Evolutionary conservation across 208 protist species (phyloP), one percentile per base, ranked within the genome.

Genomic region (Phytomonas sp.): DNA sequence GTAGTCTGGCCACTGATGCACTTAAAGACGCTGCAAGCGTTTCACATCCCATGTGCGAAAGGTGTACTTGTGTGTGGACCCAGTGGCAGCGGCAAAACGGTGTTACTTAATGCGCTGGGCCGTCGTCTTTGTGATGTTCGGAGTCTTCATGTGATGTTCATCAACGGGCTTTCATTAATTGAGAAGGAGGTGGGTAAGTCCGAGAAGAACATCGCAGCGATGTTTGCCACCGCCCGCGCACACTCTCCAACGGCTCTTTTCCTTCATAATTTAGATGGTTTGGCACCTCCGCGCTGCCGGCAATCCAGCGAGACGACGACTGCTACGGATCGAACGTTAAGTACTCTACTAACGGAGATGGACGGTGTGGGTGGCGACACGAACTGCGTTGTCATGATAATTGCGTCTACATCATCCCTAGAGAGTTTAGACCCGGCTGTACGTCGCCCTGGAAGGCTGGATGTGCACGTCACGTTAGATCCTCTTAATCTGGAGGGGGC

Each of bases 311-410:
- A 49, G 29, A 70, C 73, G 23, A 85, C 78, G 59, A 83, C 73
- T 14, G 81, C 88, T n/a, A 76, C 79, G 30, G 94, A 97, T 70
- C 87, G 91, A 69, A 93, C 87, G 45, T 80, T 97, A 16, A 93
- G 84, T 65, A 94, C 91, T n/a, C 76, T 97, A 52, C 81, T 97
- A 11, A 95, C 85, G 49, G 88, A 96, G 76, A 96, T 97, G 91
- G 94, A 97, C 73, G 94, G 94, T 31, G 77, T 97, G 12, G 37
- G 45, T 23, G 56, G 60, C 40, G 76, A 71, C 36, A 52, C 62
- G 34, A 69, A 69, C 26, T 66, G 66, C 14, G 73, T 84, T 19
- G 89, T 97, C 7, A 72, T 96, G 67, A 82, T 97, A 30, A 73
- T 97, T 49, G 93, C 91, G 30, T 91, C 86, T 4, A 84, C 93